These are phyloP conservation scores for Sideroxylon spinosum DNA, from an alignment of 179 eudicot genomes.

Conservation along the genomic window DNA sequence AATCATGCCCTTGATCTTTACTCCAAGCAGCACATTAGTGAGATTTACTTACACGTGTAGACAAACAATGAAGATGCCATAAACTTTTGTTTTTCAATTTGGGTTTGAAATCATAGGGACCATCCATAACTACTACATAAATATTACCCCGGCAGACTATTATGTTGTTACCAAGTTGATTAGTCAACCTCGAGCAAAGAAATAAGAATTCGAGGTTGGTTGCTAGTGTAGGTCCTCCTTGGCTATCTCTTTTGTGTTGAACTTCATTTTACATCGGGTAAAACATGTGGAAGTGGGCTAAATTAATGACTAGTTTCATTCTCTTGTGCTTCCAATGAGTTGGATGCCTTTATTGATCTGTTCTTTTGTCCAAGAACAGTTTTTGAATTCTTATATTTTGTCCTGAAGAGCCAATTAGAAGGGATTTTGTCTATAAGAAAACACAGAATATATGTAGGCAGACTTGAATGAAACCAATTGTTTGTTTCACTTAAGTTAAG, in stretches of 20 bases:
- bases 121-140: constrained; percentile 76
- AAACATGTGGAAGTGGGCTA: not conserved
- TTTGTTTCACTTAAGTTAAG: not conserved
- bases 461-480: not conserved
- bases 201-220: constrained; percentile 28
- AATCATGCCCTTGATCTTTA: constrained; percentile 77
- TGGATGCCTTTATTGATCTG: not conserved
- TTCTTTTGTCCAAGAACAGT: not conserved
- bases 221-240: not conserved
- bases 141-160: constrained; percentile 90
- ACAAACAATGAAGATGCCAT: constrained; percentile 93
- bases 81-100: constrained; percentile 74
- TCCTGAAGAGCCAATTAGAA: not conserved
- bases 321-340: not conserved
- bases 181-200: constrained; percentile 44
- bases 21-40: constrained; percentile 68
- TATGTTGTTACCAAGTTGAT: constrained; percentile 64
- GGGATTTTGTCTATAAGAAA: not conserved
- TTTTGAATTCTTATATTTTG: not conserved
- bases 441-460: not conserved
- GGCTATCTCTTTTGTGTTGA: not conserved
- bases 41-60: constrained; percentile 93
- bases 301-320: not conserved
- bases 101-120: constrained; percentile 89
- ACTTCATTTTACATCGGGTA: not conserved